Percentiles rank a stretch among this genome's conserved stretches.
Evolutionary conservation across 805 yeast species (phyloP).

Genomic region (Sugiyamaella marilandica): DNA sequence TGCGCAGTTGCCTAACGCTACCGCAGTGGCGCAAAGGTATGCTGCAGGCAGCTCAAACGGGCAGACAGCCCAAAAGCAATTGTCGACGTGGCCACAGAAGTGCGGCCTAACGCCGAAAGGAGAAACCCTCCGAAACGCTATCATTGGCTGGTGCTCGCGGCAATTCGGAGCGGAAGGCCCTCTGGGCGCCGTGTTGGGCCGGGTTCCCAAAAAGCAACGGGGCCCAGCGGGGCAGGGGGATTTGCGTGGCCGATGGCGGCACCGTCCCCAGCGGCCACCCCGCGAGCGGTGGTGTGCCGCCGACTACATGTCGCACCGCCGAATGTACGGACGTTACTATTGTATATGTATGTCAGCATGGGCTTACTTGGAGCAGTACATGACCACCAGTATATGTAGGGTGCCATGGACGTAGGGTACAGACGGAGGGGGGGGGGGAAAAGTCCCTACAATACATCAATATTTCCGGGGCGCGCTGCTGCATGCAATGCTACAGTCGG

Average conservation of each 20-base stretch:
- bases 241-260: too few relatives aligned
- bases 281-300: too few relatives aligned
- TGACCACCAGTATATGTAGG: neutral
- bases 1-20: too few relatives aligned
- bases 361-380: neutral
- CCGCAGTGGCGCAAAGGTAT: neutral
- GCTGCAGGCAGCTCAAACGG: slow-evolving; percentile 1
- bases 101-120: neutral
- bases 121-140: neutral
- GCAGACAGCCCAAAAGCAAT: neutral
- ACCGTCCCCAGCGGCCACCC: neutral
- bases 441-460: neutral
- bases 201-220: slow-evolving; percentile 1
- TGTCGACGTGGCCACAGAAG: neutral
- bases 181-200: slow-evolving; percentile 1
- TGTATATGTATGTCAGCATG: slow-evolving; percentile 1
- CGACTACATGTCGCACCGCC: too few relatives aligned
- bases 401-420: slow-evolving; percentile 1
- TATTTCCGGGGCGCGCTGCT: neutral
- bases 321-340: too few relatives aligned
- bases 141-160: neutral
- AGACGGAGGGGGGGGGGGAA: neutral
- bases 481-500: neutral
- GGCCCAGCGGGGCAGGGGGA: too few relatives aligned
- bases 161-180: neutral